Base-by-base conservation (phyloP, 345 rosid species). In the Aegle marmelos region DNA sequence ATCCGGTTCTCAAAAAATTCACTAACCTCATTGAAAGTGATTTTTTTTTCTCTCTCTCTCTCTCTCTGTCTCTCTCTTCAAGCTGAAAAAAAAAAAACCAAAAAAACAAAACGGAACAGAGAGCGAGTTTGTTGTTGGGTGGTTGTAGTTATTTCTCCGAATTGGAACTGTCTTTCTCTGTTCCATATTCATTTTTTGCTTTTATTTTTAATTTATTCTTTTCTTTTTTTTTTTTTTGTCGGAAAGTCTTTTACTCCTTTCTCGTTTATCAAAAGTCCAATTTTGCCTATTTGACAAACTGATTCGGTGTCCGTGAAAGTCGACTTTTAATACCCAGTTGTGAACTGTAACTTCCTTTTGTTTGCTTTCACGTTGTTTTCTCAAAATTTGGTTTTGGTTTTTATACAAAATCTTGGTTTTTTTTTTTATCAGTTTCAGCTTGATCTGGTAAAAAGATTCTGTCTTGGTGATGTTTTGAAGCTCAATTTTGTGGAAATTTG, bases 91-190 rank as follows among this genome's bases (percentile, higher is more conserved):
- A 13, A 19, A 16, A 3, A 34, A 14, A 31, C 31, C 28, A 39
- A 17, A 56, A 9, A 74, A 25, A 37, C 13, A 39, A 41, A 34
- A 54, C 7, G 6, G 57, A 27, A 16, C 9, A 41, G 22, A 86
- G 89, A 86, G 80, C 89, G 86, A 79, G 84, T 86, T 86, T 82
- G 63, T 82, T 76, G 89, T 78, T 84, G 86, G 70, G 73, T 86
- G 69, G 86, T 86, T 86, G 84, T 83, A 87, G 83, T 82, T 78
- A 76, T 82, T 82, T 80, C 86, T 86, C 76, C 54, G 28, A 21
- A 50, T 75, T 62, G 41, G 21, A 60, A 58, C 58, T 39, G 64
- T 75, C 75, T 69, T 13, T 45, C 54, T 22, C 13, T 60, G 27
- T 48, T 74, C 25, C 16, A 9, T 73, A 25, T n/a, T 53, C 57